Percentiles rank a stretch among this genome's conserved stretches.
Conservation (phyloP, 2,329 filamentous ascomycete genomes). For the Tolypocladium tropicale region DNA sequence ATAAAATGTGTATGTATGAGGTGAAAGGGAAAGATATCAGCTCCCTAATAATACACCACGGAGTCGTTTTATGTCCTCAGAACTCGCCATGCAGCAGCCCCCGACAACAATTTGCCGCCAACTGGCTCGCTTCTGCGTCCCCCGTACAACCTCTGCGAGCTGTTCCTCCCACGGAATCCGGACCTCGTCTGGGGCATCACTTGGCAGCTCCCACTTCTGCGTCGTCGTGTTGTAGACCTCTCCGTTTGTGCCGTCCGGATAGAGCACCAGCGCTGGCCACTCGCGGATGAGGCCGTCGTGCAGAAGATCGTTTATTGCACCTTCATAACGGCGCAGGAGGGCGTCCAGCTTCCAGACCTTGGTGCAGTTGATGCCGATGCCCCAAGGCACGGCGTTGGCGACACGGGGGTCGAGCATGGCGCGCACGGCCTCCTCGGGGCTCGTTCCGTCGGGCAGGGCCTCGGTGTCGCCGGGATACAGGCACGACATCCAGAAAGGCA, state of each 20-base stretch:
- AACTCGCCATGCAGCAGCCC: slow-evolving; percentile 41
- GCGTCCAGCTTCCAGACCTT: slow-evolving; percentile 51
- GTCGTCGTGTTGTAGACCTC: slow-evolving; percentile 56
- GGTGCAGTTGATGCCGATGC: slow-evolving; percentile 59
- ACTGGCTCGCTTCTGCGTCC: slow-evolving; percentile 21
- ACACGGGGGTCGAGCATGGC: slow-evolving; percentile 24
- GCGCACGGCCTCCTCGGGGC: slow-evolving; percentile 20
- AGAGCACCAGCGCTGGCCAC: slow-evolving; percentile 49
- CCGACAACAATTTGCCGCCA: slow-evolving; percentile 40
- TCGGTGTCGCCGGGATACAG: slow-evolving; percentile 47
- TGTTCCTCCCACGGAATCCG: slow-evolving; percentile 33
- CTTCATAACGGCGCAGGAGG: slow-evolving; percentile 45
- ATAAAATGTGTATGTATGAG: no score
- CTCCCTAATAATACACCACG: slow-evolving; percentile 4
- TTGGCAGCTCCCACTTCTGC: slow-evolving; percentile 44
- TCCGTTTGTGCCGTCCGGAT: slow-evolving; percentile 59
- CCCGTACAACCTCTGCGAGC: slow-evolving; percentile 29
- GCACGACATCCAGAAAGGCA: slow-evolving; percentile 51
- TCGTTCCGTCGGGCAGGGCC: slow-evolving; percentile 46
- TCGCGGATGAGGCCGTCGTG: slow-evolving; percentile 18
- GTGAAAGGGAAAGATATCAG: not conserved
- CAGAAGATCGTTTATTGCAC: slow-evolving; percentile 29
- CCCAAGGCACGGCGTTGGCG: slow-evolving; percentile 36
- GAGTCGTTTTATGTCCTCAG: slow-evolving; percentile 22
- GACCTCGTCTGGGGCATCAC: slow-evolving; percentile 9